phyloP scores from a whole-genome alignment of 1,139 yeast genomes.

The Meyerozyma carpophila region DNA sequence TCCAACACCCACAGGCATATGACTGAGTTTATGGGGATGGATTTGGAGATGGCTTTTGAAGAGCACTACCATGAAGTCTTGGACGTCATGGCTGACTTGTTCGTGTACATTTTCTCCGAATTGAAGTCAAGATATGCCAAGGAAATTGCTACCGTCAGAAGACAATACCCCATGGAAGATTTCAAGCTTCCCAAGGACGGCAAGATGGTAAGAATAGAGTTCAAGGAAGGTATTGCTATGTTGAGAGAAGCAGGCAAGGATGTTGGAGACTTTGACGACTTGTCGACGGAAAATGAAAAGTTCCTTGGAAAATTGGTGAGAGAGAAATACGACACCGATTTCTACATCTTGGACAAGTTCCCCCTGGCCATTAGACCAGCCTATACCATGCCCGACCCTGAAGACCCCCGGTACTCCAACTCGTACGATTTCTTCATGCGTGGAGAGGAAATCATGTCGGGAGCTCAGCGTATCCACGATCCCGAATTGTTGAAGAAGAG shows the following conservation, averaged over 20 bases:
- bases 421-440: slow-evolving; percentile 98
- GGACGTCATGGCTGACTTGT: slow-evolving; percentile 77
- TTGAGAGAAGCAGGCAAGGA: slow-evolving; percentile 80
- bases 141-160: slow-evolving; percentile 87
- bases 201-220: slow-evolving; percentile 85
- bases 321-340: slow-evolving; percentile 93
- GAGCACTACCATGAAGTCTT: slow-evolving; percentile 96
- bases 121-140: slow-evolving; percentile 71
- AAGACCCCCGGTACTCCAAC: slow-evolving; percentile 87
- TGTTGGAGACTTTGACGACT: slow-evolving; percentile 81
- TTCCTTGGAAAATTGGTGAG: slow-evolving; percentile 86
- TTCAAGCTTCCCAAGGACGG: slow-evolving; percentile 86
- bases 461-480: slow-evolving; percentile 99
- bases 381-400: slow-evolving; percentile 98
- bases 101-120: slow-evolving; percentile 81
- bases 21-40: slow-evolving; percentile 98
- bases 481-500: slow-evolving; percentile 75
- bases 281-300: slow-evolving; percentile 91
- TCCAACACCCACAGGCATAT: slow-evolving; percentile 98
- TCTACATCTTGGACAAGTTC: slow-evolving; percentile 96
- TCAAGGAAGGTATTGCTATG: slow-evolving; percentile 85
- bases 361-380: slow-evolving; percentile 95
- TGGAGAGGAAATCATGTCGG: slow-evolving; percentile 97
- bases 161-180: slow-evolving; percentile 96
- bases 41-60: slow-evolving; percentile 96